These are phyloP conservation scores for Lachnellula suecica DNA, from an alignment of 2,329 filamentous ascomycete species.

Conservation along the genomic window DNA sequence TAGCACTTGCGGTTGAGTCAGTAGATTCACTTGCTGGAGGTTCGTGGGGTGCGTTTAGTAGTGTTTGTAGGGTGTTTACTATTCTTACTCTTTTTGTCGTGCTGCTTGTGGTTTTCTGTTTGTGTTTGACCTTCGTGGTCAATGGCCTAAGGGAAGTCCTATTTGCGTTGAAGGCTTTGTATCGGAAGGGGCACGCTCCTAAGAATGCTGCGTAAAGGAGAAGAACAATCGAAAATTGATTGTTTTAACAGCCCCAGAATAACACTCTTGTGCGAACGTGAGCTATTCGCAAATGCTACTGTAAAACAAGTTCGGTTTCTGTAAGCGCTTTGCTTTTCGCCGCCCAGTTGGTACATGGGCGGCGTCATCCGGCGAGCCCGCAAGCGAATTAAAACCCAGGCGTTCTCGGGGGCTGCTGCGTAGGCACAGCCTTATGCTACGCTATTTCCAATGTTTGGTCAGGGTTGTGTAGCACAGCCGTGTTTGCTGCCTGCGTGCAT, in stretches of 20 bases:
- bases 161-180: not conserved
- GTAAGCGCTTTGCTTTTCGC: not conserved
- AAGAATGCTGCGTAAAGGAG: not conserved
- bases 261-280: too few species aligned
- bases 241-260: not conserved
- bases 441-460: not conserved
- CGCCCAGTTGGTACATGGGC: not conserved
- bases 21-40: not conserved
- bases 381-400: too few species aligned
- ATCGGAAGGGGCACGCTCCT: not conserved
- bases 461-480: not conserved
- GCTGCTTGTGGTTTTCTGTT: not conserved
- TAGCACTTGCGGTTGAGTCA: slow-evolving; percentile 15
- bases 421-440: not conserved
- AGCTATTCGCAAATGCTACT: not conserved
- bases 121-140: not conserved
- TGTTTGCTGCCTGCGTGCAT: not conserved
- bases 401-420: too few species aligned
- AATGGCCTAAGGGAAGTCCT: not conserved
- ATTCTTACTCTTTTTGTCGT: not conserved
- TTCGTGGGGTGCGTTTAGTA: not conserved
- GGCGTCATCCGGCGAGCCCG: not conserved
- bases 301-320: not conserved
- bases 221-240: not conserved
- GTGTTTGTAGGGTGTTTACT: not conserved